These are phyloP conservation scores for Phytophthora kernoviae DNA, from an alignment of 352 stramenopile genomes.

Conservation along the genomic window DNA sequence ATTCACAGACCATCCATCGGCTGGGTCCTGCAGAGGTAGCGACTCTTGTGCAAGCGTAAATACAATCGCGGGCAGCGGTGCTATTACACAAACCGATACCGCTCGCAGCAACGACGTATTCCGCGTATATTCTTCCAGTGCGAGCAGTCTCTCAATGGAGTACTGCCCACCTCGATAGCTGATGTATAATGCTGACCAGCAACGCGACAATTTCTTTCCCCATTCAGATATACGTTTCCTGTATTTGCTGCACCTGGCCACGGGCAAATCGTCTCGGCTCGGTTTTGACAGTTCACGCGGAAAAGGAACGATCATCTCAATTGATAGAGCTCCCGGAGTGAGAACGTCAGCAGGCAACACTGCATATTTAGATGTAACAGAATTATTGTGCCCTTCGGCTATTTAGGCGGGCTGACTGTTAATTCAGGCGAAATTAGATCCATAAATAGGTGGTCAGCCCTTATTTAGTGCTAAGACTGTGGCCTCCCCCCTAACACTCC, in stretches of 20 bases:
- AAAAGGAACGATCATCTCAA: neutral
- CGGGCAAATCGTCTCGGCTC: neutral
- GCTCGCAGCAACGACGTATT: constrained; percentile 8
- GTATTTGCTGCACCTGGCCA: neutral
- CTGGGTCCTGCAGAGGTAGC: constrained; percentile 21
- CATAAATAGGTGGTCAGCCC: no score
- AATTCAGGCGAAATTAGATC: no score
- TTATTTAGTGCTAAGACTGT: no score
- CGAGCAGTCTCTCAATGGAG: constrained; percentile 19
- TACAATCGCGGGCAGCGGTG: constrained; percentile 8
- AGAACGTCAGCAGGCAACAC: neutral
- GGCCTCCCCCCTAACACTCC: no score
- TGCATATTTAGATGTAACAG: neutral
- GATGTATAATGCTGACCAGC: constrained; percentile 13
- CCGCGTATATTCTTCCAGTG: constrained; percentile 16
- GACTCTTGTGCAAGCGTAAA: constrained; percentile 16
- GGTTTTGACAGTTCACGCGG: neutral
- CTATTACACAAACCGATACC: constrained; percentile 11
- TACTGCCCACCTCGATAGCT: constrained; percentile 27
- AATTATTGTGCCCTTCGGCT: neutral
- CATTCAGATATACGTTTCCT: neutral
- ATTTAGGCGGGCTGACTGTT: no score
- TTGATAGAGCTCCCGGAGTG: neutral
- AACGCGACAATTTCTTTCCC: neutral
- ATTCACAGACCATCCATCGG: constrained; percentile 15